phyloP scores from a whole-genome alignment of 129 eudicot species.

The Flaveria ramosissima region DNA sequence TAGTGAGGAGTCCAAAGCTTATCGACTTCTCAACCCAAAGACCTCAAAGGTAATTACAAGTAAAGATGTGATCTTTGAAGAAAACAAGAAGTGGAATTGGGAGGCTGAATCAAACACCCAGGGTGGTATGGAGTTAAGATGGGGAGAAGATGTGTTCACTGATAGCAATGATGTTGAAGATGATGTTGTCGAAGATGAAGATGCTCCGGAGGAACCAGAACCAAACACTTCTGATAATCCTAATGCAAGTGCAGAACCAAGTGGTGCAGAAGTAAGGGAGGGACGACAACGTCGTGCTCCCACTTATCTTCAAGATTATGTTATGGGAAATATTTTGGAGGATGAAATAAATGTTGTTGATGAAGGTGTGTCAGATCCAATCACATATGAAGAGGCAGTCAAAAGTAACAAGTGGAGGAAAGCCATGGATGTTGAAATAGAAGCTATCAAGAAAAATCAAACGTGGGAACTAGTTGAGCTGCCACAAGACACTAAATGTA shows the following conservation, averaged over 20 bases:
- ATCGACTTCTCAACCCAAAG: too few relatives aligned
- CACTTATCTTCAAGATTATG: background rate
- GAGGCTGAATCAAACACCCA: background rate
- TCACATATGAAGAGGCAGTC: background rate
- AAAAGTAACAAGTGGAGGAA: background rate
- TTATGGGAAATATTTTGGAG: background rate
- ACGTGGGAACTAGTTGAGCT: background rate
- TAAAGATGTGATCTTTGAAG: background rate
- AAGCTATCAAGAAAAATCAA: background rate
- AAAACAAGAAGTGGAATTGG: background rate
- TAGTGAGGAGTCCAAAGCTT: too few relatives aligned
- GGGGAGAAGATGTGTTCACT: background rate
- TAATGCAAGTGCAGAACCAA: too few relatives aligned
- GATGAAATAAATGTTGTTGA: background rate
- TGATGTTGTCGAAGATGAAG: too few relatives aligned
- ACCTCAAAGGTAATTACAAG: too few relatives aligned
- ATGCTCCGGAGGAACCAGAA: too few relatives aligned
- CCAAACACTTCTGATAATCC: background rate
- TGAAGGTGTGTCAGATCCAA: background rate
- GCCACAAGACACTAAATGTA: background rate
- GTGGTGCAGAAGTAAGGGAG: background rate
- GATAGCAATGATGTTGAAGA: too few relatives aligned
- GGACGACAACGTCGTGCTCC: background rate
- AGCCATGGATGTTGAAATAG: background rate
- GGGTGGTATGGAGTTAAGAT: too few relatives aligned